These are phyloP conservation scores for Citrus cavaleriei DNA, from an alignment of 345 rosid genomes.

Conservation along the genomic window DNA sequence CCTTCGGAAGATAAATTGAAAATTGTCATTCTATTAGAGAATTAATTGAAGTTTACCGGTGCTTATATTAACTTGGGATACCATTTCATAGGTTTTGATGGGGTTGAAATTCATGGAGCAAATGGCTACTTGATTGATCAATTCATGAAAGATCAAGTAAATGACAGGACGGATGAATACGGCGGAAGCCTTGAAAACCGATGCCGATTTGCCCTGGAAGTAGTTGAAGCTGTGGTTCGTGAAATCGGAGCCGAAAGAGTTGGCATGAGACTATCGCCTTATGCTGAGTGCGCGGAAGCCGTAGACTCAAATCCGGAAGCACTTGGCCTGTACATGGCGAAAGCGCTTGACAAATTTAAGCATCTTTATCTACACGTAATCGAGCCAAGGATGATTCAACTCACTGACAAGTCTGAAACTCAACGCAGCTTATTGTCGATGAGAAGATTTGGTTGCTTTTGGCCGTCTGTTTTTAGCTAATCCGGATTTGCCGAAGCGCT, in stretches of 20 bases:
- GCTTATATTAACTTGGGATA: background rate
- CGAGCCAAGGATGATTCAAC: constrained; percentile 23
- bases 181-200: background rate
- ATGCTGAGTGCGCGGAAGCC: constrained; percentile 8
- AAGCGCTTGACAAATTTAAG: constrained; percentile 27
- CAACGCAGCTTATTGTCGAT: too few species aligned
- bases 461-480: too few species aligned
- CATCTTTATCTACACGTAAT: constrained; percentile 35
- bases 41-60: too few species aligned
- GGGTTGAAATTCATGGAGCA: background rate
- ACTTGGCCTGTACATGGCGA: constrained; percentile 35
- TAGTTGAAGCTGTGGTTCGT: constrained; percentile 24
- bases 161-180: constrained; percentile 27
- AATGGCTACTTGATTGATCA: background rate
- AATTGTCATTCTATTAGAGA: too few species aligned
- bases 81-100: background rate
- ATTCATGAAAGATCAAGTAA: background rate
- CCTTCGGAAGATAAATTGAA: too few species aligned
- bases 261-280: too few species aligned
- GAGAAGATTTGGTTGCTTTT: too few species aligned
- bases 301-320: constrained; percentile 40
- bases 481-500: too few species aligned
- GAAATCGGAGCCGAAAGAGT: background rate
- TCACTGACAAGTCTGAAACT: constrained; percentile 2
- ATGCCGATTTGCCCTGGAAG: background rate